phyloP scores from a whole-genome alignment of 805 yeast species.

The Candida takata region DNA sequence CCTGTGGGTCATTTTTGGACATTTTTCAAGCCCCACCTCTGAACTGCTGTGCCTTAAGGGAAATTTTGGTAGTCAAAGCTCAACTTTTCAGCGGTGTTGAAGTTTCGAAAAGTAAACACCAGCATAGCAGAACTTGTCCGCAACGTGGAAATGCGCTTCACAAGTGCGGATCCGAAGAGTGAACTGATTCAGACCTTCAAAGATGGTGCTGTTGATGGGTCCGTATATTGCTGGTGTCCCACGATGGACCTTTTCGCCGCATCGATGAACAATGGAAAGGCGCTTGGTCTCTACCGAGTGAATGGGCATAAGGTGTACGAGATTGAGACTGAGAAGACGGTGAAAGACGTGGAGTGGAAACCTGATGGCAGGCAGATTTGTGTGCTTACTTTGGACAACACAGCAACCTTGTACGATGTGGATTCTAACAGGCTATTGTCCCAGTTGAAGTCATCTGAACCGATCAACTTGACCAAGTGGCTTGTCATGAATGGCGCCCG shows the following conservation, averaged over 20 bases:
- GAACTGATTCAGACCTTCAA: not conserved
- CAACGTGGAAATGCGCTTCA: too few species aligned
- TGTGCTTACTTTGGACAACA: constrained; percentile 37
- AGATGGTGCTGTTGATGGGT: constrained; percentile 11
- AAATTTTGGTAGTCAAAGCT: too few species aligned
- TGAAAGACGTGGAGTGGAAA: constrained; percentile 26
- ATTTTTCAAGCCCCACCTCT: not conserved
- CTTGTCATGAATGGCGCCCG: constrained; percentile 2
- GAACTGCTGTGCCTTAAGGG: too few species aligned
- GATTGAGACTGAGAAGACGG: constrained; percentile 26
- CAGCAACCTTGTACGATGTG: constrained; percentile 38
- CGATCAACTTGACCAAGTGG: constrained; percentile 15
- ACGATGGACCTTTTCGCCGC: constrained; percentile 46
- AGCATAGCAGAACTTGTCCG: too few species aligned
- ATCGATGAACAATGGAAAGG: constrained; percentile 36
- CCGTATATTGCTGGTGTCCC: constrained; percentile 37
- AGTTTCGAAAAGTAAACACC: constrained; percentile 1
- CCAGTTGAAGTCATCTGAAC: constrained; percentile 7
- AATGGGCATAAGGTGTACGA: constrained; percentile 50
- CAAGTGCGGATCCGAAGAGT: too few species aligned
- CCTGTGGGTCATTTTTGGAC: constrained; percentile 13
- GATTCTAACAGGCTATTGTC: constrained; percentile 37
- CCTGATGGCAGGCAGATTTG: constrained; percentile 37
- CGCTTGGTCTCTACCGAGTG: constrained; percentile 44
- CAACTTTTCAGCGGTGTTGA: not conserved